Conservation (phyloP, 345 rosid genomes). For the Lepidium sativum region DNA sequence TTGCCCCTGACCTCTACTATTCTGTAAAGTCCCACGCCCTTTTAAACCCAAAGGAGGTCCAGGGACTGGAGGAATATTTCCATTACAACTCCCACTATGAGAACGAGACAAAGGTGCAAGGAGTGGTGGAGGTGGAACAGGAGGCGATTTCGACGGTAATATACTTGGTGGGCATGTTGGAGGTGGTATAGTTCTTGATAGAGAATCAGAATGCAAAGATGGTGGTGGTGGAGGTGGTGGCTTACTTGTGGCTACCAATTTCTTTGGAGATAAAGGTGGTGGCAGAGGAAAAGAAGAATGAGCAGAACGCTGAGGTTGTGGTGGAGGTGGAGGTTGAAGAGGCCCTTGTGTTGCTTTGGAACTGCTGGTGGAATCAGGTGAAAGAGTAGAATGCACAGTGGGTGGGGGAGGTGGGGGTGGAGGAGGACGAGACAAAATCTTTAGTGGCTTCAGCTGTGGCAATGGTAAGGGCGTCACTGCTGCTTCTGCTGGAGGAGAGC, state of each 20-base stretch:
- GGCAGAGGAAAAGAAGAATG: slow-evolving; percentile 16
- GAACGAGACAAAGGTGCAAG: slow-evolving; percentile 33
- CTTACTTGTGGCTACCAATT: slow-evolving; percentile 4
- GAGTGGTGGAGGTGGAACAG: slow-evolving; percentile 60
- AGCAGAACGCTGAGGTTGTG: slow-evolving; percentile 19
- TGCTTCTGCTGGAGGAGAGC: slow-evolving; percentile 4
- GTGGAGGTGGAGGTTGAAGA: slow-evolving; percentile 16
- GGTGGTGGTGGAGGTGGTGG: slow-evolving; percentile 53
- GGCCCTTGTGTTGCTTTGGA: slow-evolving; percentile 15
- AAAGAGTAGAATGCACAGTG: slow-evolving; percentile 1
- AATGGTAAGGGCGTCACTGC: slow-evolving; percentile 9
- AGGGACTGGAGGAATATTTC: slow-evolving; percentile 58
- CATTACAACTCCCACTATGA: slow-evolving; percentile 30
- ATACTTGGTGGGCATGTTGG: slow-evolving; percentile 23
- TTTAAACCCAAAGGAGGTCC: slow-evolving; percentile 52
- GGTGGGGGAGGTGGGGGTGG: slow-evolving; percentile 15
- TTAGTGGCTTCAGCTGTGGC: slow-evolving; percentile 10
- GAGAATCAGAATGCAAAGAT: slow-evolving; percentile 24
- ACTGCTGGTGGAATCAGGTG: slow-evolving; percentile 1
- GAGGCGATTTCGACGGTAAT: slow-evolving; percentile 31
- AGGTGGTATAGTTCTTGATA: slow-evolving; percentile 6
- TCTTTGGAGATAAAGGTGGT: slow-evolving; percentile 26
- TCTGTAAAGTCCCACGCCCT: slow-evolving; percentile 45
- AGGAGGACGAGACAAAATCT: slow-evolving; percentile 18
- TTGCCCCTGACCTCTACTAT: slow-evolving; percentile 42